phyloP scores from a whole-genome alignment of 2,329 filamentous ascomycete genomes.

The Scedosporium aurantiacum region DNA sequence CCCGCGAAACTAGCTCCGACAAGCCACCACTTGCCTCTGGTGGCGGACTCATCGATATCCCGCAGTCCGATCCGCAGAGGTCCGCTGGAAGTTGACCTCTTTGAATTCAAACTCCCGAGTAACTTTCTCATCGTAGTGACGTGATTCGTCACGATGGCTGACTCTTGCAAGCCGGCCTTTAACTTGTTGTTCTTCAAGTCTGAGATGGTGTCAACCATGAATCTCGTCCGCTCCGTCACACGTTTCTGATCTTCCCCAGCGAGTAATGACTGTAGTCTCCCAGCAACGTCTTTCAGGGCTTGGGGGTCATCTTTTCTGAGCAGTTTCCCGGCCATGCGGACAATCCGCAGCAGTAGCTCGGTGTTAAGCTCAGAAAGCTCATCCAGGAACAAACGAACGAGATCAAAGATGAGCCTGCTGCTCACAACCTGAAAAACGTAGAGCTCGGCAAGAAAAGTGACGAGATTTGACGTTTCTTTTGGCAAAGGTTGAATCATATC shows the following conservation, averaged over 20 bases:
- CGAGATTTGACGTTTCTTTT: conserved; percentile 52
- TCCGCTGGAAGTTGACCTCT: conserved; percentile 59
- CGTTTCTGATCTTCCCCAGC: conserved; percentile 55
- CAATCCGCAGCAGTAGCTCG: conserved; percentile 74
- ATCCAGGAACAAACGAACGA: conserved; percentile 65
- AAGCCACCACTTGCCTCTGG: conserved; percentile 95
- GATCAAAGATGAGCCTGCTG: conserved; percentile 79
- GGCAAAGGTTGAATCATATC: conserved; percentile 8
- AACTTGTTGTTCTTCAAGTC: conserved; percentile 90
- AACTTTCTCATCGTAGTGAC: conserved; percentile 82
- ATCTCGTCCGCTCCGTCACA: conserved; percentile 79
- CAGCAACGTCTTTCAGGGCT: conserved; percentile 78
- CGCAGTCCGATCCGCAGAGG: conserved; percentile 70
- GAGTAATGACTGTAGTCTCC: conserved; percentile 63
- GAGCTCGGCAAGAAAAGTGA: conserved; percentile 73
- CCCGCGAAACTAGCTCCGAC: conserved; percentile 83
- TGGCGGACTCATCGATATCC: conserved; percentile 75
- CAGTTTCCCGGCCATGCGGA: conserved; percentile 71
- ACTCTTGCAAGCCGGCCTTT: conserved; percentile 62
- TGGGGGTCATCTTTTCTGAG: conserved; percentile 82
- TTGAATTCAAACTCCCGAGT: conserved; percentile 61
- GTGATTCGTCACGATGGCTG: conserved; percentile 66
- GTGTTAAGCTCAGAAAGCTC: conserved; percentile 77
- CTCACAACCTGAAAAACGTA: conserved; percentile 88
- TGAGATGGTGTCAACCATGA: conserved; percentile 95